Evolutionary conservation across 2,329 filamentous ascomycete species (phyloP).

Genomic region (Cordyceps militaris): DNA sequence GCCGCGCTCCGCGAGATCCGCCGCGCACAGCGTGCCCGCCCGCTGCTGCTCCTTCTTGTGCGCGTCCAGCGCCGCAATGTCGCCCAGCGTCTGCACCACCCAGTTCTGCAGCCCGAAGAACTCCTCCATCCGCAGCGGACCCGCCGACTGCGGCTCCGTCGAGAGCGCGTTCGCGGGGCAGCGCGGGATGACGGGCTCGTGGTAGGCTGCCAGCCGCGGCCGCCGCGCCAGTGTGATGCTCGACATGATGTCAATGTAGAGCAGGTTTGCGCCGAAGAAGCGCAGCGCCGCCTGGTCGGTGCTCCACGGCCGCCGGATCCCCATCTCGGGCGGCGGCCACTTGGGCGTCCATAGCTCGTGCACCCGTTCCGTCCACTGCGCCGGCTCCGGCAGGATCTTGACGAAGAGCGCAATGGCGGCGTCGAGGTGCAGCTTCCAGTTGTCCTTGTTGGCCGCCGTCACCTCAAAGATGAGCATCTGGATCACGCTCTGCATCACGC

Average conservation of each 20-base stretch:
- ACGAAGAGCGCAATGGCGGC: constrained; percentile 43
- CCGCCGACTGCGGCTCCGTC: constrained; percentile 18
- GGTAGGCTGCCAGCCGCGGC: constrained; percentile 37
- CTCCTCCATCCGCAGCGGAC: constrained; percentile 38
- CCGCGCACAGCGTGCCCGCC: constrained; percentile 36
- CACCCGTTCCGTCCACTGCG: constrained; percentile 31
- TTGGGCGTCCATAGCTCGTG: constrained; percentile 23
- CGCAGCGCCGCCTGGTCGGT: constrained; percentile 39
- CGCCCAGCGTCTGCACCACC: constrained; percentile 46
- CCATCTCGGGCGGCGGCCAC: constrained; percentile 29
- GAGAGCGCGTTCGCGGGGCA: constrained; percentile 18
- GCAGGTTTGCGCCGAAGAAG: constrained; percentile 40
- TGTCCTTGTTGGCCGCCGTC: constrained; percentile 36
- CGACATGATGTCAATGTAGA: constrained; percentile 44
- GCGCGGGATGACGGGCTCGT: constrained; percentile 32
- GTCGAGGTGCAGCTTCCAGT: constrained; percentile 44
- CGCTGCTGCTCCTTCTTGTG: constrained; percentile 46
- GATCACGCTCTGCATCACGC: constrained; percentile 43
- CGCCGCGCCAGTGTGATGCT: constrained; percentile 37
- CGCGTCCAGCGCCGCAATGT: constrained; percentile 45
- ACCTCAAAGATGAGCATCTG: constrained; percentile 49
- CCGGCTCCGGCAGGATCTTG: constrained; percentile 34
- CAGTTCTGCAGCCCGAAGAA: constrained; percentile 52
- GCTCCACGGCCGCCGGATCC: constrained; percentile 32
- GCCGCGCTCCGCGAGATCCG: constrained; percentile 39